A percentile compares a stretch with the other conserved stretches of the same genome.
Conservation (phyloP, 208 protist species). For the Lotmaria passim region DNA sequence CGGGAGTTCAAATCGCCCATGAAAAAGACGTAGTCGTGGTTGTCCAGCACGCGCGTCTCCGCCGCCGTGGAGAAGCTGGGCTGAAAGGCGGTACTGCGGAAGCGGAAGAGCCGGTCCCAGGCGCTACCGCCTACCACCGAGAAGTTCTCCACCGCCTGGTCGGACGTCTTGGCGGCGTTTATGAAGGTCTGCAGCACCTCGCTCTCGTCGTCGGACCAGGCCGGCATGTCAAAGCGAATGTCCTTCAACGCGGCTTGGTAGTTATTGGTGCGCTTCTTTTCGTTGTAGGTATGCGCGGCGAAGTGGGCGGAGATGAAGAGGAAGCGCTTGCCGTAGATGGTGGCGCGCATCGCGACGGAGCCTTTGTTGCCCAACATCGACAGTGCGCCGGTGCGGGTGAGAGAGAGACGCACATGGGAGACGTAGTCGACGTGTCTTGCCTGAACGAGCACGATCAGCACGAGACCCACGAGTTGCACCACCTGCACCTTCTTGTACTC, state of each 20-base stretch:
- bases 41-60: slow-evolving; percentile 67
- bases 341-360: slow-evolving; percentile 82
- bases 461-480: slow-evolving; percentile 81
- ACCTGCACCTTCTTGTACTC: slow-evolving; percentile 66
- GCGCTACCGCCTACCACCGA: slow-evolving; percentile 31
- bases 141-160: slow-evolving; percentile 13
- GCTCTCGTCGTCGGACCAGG: slow-evolving; percentile 67
- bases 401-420: slow-evolving; percentile 66
- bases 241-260: slow-evolving; percentile 74
- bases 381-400: slow-evolving; percentile 80
- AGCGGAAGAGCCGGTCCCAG: slow-evolving; percentile 56
- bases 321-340: slow-evolving; percentile 88
- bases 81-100: slow-evolving; percentile 27
- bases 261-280: slow-evolving; percentile 69
- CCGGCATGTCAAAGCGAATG: slow-evolving; percentile 68
- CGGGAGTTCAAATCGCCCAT: slow-evolving; percentile 95
- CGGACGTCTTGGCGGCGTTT: slow-evolving; percentile 25
- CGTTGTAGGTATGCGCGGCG: slow-evolving; percentile 90
- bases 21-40: slow-evolving; percentile 94
- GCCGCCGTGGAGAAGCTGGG: slow-evolving; percentile 26
- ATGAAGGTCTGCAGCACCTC: slow-evolving; percentile 77
- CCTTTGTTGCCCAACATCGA: slow-evolving; percentile 92
- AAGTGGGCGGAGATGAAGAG: slow-evolving; percentile 93
- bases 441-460: slow-evolving; percentile 73
- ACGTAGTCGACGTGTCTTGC: slow-evolving; percentile 66